These are phyloP conservation scores for Bruguiera gymnorhiza DNA, from an alignment of 345 rosid genomes.

Conservation along the genomic window DNA sequence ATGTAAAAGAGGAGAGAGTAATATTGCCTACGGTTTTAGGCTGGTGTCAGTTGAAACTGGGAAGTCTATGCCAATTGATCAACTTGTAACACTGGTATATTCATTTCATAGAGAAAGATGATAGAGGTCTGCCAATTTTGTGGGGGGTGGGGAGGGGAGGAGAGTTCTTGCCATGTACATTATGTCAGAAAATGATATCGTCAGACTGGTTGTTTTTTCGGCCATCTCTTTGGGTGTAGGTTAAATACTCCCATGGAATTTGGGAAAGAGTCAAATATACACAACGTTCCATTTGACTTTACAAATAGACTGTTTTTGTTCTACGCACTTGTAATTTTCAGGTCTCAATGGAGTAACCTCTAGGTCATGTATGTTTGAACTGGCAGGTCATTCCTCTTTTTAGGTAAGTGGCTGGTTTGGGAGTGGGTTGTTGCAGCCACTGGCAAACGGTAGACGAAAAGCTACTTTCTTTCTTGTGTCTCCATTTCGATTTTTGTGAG, in stretches of 20 bases:
- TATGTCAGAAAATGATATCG: neutral
- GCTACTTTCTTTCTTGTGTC: too few species aligned
- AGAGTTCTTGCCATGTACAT: too few species aligned
- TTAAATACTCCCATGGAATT: neutral
- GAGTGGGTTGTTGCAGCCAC: too few species aligned
- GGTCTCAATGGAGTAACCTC: too few species aligned
- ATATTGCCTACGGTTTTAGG: neutral
- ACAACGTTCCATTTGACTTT: neutral
- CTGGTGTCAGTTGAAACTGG: neutral
- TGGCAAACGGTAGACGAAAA: too few species aligned
- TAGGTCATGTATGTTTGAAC: too few species aligned
- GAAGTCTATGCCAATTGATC: neutral
- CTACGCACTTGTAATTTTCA: too few species aligned
- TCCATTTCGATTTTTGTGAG: too few species aligned
- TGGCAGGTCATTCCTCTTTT: too few species aligned
- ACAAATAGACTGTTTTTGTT: too few species aligned
- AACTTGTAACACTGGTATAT: neutral
- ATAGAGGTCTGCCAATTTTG: neutral
- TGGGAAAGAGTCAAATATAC: too few species aligned
- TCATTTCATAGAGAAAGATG: neutral
- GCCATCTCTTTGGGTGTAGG: neutral
- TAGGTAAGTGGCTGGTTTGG: too few species aligned
- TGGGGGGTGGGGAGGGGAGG: neutral
- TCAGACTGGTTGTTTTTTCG: neutral
- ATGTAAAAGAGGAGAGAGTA: neutral